Evolutionary conservation across 2,329 filamentous ascomycete genomes (phyloP).

Genomic region (Pyrenochaeta sp.): DNA sequence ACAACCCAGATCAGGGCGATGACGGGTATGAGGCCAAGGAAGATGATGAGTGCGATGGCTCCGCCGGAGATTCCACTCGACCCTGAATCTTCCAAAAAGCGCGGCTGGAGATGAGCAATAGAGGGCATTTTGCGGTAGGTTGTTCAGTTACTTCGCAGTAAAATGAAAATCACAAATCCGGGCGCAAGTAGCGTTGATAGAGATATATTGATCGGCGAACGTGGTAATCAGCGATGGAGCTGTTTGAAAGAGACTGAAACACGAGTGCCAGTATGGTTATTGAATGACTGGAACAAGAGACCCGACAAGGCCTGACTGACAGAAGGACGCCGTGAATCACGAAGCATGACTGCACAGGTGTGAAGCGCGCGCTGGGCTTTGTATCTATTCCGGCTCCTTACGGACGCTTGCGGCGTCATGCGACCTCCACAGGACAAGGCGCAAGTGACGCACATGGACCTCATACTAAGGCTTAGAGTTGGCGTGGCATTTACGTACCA

Average conservation of each 20-base stretch:
- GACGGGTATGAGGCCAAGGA: constrained; percentile 34
- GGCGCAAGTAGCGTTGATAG: constrained; percentile 7
- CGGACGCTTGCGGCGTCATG: constrained; percentile 15
- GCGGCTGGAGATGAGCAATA: constrained; percentile 21
- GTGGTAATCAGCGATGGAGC: not conserved
- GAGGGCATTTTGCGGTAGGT: constrained; percentile 23
- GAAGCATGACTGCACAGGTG: constrained; percentile 17
- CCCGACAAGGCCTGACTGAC: not conserved
- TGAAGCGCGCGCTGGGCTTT: constrained; percentile 29
- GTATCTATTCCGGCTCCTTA: constrained; percentile 15
- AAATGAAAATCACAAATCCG: not conserved
- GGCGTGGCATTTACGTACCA: constrained; percentile 27
- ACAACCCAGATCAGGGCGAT: constrained; percentile 34
- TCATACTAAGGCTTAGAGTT: constrained; percentile 11
- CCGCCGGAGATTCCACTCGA: constrained; percentile 23
- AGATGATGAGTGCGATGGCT: constrained; percentile 35
- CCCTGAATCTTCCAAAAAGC: constrained; percentile 17
- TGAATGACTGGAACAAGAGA: constrained; percentile 5
- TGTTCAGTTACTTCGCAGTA: not conserved
- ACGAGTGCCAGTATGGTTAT: constrained; percentile 1
- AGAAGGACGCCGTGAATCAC: constrained; percentile 20
- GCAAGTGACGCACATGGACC: constrained; percentile 21
- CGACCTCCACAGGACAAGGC: not conserved
- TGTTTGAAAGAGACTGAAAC: constrained; percentile 5
- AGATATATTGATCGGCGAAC: not conserved